Base-by-base conservation (phyloP, 2,329 filamentous ascomycete species). In the Exophiala bonariae region DNA sequence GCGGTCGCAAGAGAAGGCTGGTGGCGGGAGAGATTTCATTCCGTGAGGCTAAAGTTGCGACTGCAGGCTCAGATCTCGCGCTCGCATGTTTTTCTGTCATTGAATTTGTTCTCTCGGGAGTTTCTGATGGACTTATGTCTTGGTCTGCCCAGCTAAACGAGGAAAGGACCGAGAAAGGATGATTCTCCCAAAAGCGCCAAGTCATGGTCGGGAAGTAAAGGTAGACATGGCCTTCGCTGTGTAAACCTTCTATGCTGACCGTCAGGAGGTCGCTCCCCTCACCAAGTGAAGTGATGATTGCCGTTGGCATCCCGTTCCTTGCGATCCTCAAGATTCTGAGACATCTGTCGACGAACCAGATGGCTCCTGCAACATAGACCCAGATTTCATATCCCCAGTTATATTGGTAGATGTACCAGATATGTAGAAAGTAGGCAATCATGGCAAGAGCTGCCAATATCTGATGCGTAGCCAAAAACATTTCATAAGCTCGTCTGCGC, bases 131-230 rank as follows among this genome's bases (percentile, higher is more conserved):
- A n/a, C n/a, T n/a, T n/a, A n/a, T n/a, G n/a, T 26, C 23, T 6
- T 26, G 23, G 23, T 26, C 11, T 11, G 6, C 11, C 23, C 23
- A 26, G 6, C 6, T 6, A 26, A 6, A 26, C 6, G 11, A 26
- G 11, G 23, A 26, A 6, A 11, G 6, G 23, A 11, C 11, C 14
- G 39, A 42, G 14, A 80, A 80, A 0, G 77, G 77, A 54, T 81
- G 78, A 36, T 75, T 79, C 56, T 80, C 76, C 76, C 77, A 80
- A 0, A 62, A 54, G 7, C 66, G 62, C 53, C 60, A 57, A 13
- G 43, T 68, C 1, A 77, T 54, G 0, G 69, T 72, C 0, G 77
- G 76, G 54, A 80, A 78, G 57, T 77, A 77, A 0, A 71, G 59
- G 47, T 77, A 79, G 0, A 63, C 70, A 40, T 75, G 68, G 3